Evolutionary conservation across 257 asterid species (phyloP), one percentile per base, ranked within the genome.

Genomic region (Solanum chiquidenum): DNA sequence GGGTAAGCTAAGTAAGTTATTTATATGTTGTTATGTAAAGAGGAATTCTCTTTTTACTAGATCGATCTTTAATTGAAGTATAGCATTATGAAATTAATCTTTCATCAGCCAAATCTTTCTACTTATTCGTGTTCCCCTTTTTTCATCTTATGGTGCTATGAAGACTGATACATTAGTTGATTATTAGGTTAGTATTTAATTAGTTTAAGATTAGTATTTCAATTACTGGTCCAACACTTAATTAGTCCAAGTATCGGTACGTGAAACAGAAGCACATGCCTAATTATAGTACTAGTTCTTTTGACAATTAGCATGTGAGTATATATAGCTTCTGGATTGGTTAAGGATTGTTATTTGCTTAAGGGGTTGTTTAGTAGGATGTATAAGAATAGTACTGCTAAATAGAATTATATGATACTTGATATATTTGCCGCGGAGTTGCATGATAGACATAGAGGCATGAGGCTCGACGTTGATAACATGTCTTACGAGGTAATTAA

Each of bases 401-500:
- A n/a, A 64, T 64, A 96, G 97, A 98, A 95, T 87, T 91, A 92
- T 87, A 89, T 91, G 91, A 87, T 93, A 83, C 89, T 94, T 12
- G 97, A 95, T 93, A 95, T 98, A 71, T 91, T 92, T 79, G 83
- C 91, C 42, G 93, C 93, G 1, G 98, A 95, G 92, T 68, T 92
- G 93, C 97, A 92, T n/a, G 99, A 96, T 90, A 90, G 96, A 86
- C 96, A 96, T 90, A 90, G 96, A 87, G 98, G 92, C 31, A 90
- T 96, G 98, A 93, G 99, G 92, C 98, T 95, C 21, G 99, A 96
- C 86, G 95, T 96, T 69, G 98, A 94, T 89, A 95, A 93, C 60
- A 96, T 95, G 98, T 93, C 98, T 27, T 96, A 96, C 35, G 99
- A 96, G 98, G 98, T 96, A 91, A 64, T 49, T 49, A 46, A 86